These are phyloP conservation scores for Colletotrichum gigasporum DNA, from an alignment of 2,329 filamentous ascomycete species.

Conservation along the genomic window DNA sequence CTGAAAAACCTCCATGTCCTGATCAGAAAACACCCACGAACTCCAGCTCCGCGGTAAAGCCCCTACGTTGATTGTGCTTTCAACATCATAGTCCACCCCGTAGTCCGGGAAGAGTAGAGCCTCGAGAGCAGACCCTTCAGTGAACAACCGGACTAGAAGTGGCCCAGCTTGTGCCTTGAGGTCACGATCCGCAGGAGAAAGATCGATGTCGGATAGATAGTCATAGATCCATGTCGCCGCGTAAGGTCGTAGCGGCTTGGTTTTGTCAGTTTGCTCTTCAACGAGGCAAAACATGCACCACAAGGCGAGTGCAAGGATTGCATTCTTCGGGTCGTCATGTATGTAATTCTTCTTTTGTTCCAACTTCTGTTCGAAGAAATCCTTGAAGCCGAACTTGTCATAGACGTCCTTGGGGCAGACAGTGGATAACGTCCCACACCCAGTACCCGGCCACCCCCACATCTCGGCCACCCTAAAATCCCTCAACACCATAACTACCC, in stretches of 20 bases:
- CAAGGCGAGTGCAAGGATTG: conserved; percentile 38
- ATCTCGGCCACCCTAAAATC: neutral
- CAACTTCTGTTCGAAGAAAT: conserved; percentile 43
- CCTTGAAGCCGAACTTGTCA: conserved; percentile 43
- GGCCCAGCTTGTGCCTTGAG: neutral
- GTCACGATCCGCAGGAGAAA: neutral
- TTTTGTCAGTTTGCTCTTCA: neutral
- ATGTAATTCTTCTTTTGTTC: conserved; percentile 41
- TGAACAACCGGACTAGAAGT: neutral
- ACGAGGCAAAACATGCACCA: neutral
- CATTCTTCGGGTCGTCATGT: conserved; percentile 43
- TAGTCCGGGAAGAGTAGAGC: neutral
- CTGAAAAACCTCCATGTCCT: neutral
- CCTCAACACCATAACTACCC: no score
- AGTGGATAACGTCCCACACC: conserved; percentile 43
- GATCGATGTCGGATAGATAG: neutral
- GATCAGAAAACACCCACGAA: neutral
- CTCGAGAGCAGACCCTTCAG: neutral
- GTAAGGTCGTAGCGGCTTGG: neutral
- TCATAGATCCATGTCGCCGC: neutral
- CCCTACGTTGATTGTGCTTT: neutral
- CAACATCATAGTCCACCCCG: neutral
- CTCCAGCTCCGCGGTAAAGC: neutral
- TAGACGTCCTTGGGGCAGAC: conserved; percentile 45
- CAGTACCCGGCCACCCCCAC: no score